These are phyloP conservation scores for Hippophae rhamnoides DNA, from an alignment of 306 rosid species.

Conservation along the genomic window DNA sequence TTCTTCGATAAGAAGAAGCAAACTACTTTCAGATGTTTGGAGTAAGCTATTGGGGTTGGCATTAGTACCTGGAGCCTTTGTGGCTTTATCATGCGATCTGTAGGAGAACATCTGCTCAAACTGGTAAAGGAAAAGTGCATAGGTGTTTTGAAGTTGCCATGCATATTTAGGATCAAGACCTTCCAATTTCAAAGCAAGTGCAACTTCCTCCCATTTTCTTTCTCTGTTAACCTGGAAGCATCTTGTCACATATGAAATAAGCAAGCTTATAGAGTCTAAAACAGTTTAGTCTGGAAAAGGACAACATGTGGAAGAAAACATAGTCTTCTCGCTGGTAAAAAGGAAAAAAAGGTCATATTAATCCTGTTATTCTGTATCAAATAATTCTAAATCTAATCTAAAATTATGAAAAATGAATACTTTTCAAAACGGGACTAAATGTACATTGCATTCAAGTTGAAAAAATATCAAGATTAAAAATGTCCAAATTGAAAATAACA, in stretches of 20 bases:
- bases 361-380: too few relatives aligned
- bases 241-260: neutral
- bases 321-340: too few relatives aligned
- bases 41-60: neutral
- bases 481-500: too few relatives aligned
- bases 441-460: too few relatives aligned
- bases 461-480: too few relatives aligned
- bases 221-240: conserved; percentile 22
- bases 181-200: conserved; percentile 13
- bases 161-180: conserved; percentile 5
- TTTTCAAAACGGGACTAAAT: too few relatives aligned
- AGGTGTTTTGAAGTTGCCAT: conserved; percentile 17
- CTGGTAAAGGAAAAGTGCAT: conserved; percentile 22
- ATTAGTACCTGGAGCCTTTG: conserved; percentile 6
- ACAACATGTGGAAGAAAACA: too few relatives aligned
- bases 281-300: neutral
- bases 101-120: conserved; percentile 27
- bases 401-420: too few relatives aligned
- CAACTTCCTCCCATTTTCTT: conserved; percentile 29
- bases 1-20: neutral
- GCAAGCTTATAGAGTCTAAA: neutral
- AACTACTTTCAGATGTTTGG: neutral
- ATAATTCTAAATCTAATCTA: too few relatives aligned
- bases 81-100: conserved; percentile 19
- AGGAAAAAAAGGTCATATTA: too few relatives aligned